phyloP scores from a whole-genome alignment of 2,329 filamentous ascomycete genomes.

The Lecanicillium sp. region DNA sequence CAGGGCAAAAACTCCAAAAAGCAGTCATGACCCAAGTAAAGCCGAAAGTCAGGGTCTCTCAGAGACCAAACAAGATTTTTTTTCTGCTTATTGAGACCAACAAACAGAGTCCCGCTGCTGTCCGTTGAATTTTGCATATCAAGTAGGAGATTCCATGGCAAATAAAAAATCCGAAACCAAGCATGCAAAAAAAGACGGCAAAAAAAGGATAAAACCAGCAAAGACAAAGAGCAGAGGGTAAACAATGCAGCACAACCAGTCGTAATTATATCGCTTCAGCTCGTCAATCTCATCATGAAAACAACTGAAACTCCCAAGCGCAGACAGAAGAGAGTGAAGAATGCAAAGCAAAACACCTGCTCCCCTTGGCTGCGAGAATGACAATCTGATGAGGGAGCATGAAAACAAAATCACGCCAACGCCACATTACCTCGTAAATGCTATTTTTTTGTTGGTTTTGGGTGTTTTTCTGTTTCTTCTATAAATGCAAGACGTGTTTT shows the following conservation, averaged over 20 bases:
- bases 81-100: too few species aligned
- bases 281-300: conserved; percentile 34
- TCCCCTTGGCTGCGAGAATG: conserved; percentile 19
- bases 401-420: conserved; percentile 29
- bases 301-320: conserved; percentile 14
- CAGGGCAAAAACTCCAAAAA: background rate
- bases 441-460: conserved; percentile 17
- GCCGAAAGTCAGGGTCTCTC: too few species aligned
- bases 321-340: conserved; percentile 29
- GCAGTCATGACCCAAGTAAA: background rate
- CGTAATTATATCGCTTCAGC: conserved; percentile 29
- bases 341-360: conserved; percentile 28
- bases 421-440: conserved; percentile 13
- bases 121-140: too few species aligned
- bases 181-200: conserved; percentile 10
- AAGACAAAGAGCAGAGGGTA: conserved; percentile 16
- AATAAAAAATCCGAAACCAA: background rate
- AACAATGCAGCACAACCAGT: conserved; percentile 15
- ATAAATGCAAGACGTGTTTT: background rate
- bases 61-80: too few species aligned
- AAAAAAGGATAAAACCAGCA: conserved; percentile 7
- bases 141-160: background rate
- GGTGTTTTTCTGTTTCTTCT: conserved; percentile 8
- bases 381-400: conserved; percentile 44
- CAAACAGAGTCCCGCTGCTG: too few species aligned